Conservation (phyloP, 345 rosid species). For the Ceriops tagal region DNA sequence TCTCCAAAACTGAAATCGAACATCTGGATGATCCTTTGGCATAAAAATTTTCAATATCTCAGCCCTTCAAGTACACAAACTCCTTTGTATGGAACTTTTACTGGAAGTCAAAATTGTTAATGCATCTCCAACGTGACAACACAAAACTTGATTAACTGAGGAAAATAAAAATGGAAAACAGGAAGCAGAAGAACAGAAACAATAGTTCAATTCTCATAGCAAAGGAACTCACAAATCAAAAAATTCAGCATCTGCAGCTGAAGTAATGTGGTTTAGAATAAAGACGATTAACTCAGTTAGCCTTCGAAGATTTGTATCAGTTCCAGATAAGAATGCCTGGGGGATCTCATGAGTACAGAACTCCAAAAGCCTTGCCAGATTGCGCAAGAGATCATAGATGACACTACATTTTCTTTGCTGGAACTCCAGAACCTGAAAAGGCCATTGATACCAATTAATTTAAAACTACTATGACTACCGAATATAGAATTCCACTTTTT, state of each 20-base stretch:
- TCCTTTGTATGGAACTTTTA: too few species aligned
- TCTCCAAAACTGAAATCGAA: too few species aligned
- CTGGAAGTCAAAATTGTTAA: neutral
- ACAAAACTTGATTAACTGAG: too few species aligned
- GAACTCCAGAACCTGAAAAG: conserved; percentile 65
- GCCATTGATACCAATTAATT: neutral
- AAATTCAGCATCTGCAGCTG: conserved; percentile 82
- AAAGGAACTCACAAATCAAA: conserved; percentile 70
- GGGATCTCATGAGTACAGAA: conserved; percentile 84
- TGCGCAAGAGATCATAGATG: conserved; percentile 90
- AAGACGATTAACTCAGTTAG: conserved; percentile 79
- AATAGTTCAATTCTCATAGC: neutral
- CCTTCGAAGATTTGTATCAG: conserved; percentile 86
- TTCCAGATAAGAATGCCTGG: conserved; percentile 71
- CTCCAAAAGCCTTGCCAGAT: conserved; percentile 87
- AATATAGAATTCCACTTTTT: too few species aligned
- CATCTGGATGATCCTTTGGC: too few species aligned
- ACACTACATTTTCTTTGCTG: conserved; percentile 85
- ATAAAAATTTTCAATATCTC: too few species aligned
- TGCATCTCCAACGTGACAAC: neutral
- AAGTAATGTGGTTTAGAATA: conserved; percentile 76
- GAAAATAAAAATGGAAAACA: conserved; percentile 2
- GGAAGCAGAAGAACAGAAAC: neutral
- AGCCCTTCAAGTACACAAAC: too few species aligned
- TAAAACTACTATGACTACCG: neutral